Base-by-base conservation (phyloP, 805 yeast genomes). In the Kuraishia cidri region DNA sequence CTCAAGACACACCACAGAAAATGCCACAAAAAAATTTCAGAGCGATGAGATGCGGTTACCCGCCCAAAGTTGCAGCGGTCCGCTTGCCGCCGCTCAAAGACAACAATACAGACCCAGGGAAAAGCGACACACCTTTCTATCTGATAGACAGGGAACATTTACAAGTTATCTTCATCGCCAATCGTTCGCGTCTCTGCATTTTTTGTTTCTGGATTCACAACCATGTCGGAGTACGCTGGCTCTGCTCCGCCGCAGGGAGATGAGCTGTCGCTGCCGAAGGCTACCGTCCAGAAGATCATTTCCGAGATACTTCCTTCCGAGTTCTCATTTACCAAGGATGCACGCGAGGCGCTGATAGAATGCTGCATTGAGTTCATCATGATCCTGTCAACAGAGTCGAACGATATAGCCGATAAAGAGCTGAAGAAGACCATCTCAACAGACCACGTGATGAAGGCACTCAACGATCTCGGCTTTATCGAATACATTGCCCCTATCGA, bases 331-430 rank as follows among this genome's bases (percentile, higher is more conserved):
- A 76, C 95, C 26, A 83, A 88, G 44, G 97, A 92, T 43, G 94
- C 97, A 2, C 67, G 97, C 37, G 97, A 90, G 48, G 92, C 95
- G 28, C 72, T 92, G 29, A 90, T 94, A 28, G 97, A 92, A 52
- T 90, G 96, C 55, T 87, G 97, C 47, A 86, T 92, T 35, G 96
- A 87, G 58, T 90, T 92, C 54, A 80, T 92, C 38, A 90, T 92
- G 94, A 85, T 90, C 37, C 63, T 90, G 27, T 82, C 96, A 8
- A 85, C 95, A 3, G 95, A 87, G 58, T 80, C 90, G 35, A 88
- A 90, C 47, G 97, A 92, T 40, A 87, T 92, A 43, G 97, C 97
- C 1, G 97, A 92, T 46, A 82, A 81, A 46, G 98, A 92, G 52
- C 77, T 94, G 34, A 92, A 92, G 56, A 92, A 92, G 58, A 92